Conservation (phyloP, 1,139 yeast species). For the Hemisphaericaspora subhashii region DNA sequence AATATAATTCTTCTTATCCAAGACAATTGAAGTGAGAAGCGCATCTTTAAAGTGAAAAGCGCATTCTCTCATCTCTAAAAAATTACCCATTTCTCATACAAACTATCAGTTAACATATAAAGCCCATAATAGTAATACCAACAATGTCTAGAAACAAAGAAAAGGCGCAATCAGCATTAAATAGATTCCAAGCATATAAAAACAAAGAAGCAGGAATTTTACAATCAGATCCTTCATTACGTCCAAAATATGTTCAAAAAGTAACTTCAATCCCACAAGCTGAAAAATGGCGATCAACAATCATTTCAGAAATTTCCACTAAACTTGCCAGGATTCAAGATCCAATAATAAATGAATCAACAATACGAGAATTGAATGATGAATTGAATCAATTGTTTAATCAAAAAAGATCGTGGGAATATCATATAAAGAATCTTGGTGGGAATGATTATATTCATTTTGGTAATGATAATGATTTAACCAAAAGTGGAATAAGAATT, state of each 20-base stretch:
- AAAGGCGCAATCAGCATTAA: constrained; percentile 70
- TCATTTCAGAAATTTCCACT: constrained; percentile 62
- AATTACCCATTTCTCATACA: no score
- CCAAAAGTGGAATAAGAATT: constrained; percentile 24
- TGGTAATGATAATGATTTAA: constrained; percentile 22
- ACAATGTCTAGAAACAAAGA: constrained; percentile 80
- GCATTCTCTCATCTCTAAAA: no score
- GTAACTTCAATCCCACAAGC: constrained; percentile 64
- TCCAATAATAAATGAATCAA: constrained; percentile 53
- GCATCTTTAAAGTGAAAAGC: no score
- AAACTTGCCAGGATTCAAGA: constrained; percentile 69
- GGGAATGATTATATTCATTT: constrained; percentile 60
- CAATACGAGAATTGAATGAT: constrained; percentile 74
- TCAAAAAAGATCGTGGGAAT: constrained; percentile 78
- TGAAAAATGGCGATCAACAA: constrained; percentile 72
- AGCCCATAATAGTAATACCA: no score
- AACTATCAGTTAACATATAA: no score
- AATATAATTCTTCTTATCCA: no score
- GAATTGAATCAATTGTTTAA: constrained; percentile 66
- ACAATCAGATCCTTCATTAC: constrained; percentile 54
- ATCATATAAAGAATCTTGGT: constrained; percentile 64
- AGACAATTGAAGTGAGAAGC: no score
- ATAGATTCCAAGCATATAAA: constrained; percentile 61
- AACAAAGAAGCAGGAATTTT: constrained; percentile 61
- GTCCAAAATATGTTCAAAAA: constrained; percentile 62